phyloP scores from a whole-genome alignment of 2,329 filamentous ascomycete species.

The Eurotiales sp. region DNA sequence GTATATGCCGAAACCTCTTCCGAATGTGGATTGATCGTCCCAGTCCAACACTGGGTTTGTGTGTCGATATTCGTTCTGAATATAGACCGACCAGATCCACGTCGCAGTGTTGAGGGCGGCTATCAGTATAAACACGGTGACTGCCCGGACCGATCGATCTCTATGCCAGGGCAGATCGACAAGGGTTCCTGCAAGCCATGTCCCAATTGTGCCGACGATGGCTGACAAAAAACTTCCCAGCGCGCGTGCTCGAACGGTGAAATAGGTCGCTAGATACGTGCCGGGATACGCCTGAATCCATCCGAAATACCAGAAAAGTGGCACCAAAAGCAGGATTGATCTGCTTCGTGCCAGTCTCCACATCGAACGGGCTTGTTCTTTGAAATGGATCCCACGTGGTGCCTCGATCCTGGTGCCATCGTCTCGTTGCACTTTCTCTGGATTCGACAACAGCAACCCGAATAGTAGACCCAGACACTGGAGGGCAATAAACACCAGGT shows the following conservation, averaged over 20 bases:
- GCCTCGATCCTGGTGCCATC: slow-evolving; percentile 33
- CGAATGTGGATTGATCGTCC: slow-evolving; percentile 38
- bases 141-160: slow-evolving; percentile 38
- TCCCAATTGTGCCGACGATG: slow-evolving; percentile 44
- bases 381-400: slow-evolving; percentile 23
- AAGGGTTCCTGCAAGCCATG: slow-evolving; percentile 24
- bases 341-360: slow-evolving; percentile 39
- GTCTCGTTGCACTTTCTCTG: slow-evolving; percentile 43
- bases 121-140: slow-evolving; percentile 39
- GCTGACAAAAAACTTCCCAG: slow-evolving; percentile 44
- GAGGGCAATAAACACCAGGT: slow-evolving; percentile 31
- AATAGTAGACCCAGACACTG: slow-evolving; percentile 47
- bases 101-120: slow-evolving; percentile 41
- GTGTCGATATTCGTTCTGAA: slow-evolving; percentile 47
- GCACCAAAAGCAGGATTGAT: slow-evolving; percentile 48
- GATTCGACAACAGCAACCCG: slow-evolving; percentile 44
- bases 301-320: slow-evolving; percentile 42
- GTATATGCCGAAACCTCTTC: slow-evolving; percentile 43
- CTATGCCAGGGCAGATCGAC: slow-evolving; percentile 40
- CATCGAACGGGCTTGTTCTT: too few species aligned
- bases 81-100: slow-evolving; percentile 47
- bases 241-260: slow-evolving; percentile 48
- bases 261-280: slow-evolving; percentile 53
- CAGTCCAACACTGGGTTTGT: slow-evolving; percentile 44
- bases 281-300: slow-evolving; percentile 54